Evolutionary conservation across 129 eudicot species (phyloP), one percentile per base, ranked within the genome.

Genomic region (Helianthus annuus): DNA sequence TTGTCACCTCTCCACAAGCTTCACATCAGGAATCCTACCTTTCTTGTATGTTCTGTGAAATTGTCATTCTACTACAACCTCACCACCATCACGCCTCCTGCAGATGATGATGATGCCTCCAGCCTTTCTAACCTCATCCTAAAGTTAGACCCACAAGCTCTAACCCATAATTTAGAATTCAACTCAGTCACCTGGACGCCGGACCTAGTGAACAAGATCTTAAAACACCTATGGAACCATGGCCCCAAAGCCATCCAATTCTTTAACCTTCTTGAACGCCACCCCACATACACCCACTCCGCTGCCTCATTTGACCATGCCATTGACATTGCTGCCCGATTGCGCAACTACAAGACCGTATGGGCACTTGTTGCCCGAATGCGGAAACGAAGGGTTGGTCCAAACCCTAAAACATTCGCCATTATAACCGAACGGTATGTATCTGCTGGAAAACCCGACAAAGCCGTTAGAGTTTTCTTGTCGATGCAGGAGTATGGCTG

Each of bases 221-320:
- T 94, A 77, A 94, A 94, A 65, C 88, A 86, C 49, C 83, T 94
- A 2, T 94, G 98, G 98, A 94, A 94, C 81, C 98, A 94, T 70
- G 96, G 90, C 67, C 98, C 98, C 38, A 90, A 86, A 84, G 92
- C 97, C 67, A 91, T 94, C 15, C 83, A 78, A 46, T 88, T 94
- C 78, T 94, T 94, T 85, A 76, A 73, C 66, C 32, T 75, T 73
- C 87, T 94, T 13, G 22, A 19, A 19, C 22, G 22, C 22, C 22
- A 90, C 78, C 89, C 79, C 40, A 66, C 81, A 34, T 85, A 93
- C 70, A 53, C 83, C 56, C 96, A 87, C 87, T 76, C 97, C 9
- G 53, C 87, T 22, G 14, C 78, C 12, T 70, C 96, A 0, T 94
- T 84, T 74, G 87, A 94, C 81, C 82, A 83, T 46, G 96, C 98